Conservation (phyloP, 2,329 filamentous ascomycete genomes). For the Colletotrichum destructivum region DNA sequence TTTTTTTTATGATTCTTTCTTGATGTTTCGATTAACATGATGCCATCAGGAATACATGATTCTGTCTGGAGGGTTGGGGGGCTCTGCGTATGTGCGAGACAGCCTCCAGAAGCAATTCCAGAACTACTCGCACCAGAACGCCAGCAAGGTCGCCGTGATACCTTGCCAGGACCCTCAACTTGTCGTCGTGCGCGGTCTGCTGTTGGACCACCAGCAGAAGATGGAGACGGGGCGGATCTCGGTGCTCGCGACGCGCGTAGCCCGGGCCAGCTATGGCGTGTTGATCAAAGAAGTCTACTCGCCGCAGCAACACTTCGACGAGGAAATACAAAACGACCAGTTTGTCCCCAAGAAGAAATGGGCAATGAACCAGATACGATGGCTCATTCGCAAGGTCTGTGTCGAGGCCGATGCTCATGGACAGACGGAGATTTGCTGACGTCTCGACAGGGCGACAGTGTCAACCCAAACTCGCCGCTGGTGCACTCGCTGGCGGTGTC, state of each 20-base stretch:
- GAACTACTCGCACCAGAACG: conserved; percentile 53
- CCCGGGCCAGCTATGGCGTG: conserved; percentile 61
- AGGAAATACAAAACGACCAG: conserved; percentile 53
- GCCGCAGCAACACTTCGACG: conserved; percentile 53
- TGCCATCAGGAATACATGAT: conserved; percentile 56
- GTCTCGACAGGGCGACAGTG: conserved; percentile 50
- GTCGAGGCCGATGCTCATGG: background rate
- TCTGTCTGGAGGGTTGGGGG: conserved; percentile 62
- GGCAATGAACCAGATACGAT: conserved; percentile 59
- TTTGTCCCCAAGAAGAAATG: conserved; percentile 54
- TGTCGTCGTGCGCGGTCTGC: conserved; percentile 68
- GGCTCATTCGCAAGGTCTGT: conserved; percentile 57
- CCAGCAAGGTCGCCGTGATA: conserved; percentile 55
- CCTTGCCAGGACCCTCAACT: conserved; percentile 67
- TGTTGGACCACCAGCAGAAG: conserved; percentile 66
- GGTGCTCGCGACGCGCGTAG: conserved; percentile 59
- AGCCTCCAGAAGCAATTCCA: conserved; percentile 56
- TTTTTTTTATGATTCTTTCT: too few relatives aligned
- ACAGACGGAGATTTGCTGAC: background rate
- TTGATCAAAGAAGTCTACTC: conserved; percentile 56
- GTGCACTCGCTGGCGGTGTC: conserved; percentile 53
- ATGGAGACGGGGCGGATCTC: conserved; percentile 57
- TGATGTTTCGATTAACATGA: background rate
- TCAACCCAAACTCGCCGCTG: conserved; percentile 54
- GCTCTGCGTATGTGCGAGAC: conserved; percentile 62